These are phyloP conservation scores for Nakaseomyces bracarensis DNA, from an alignment of 1,139 yeast genomes.

Conservation along the genomic window DNA sequence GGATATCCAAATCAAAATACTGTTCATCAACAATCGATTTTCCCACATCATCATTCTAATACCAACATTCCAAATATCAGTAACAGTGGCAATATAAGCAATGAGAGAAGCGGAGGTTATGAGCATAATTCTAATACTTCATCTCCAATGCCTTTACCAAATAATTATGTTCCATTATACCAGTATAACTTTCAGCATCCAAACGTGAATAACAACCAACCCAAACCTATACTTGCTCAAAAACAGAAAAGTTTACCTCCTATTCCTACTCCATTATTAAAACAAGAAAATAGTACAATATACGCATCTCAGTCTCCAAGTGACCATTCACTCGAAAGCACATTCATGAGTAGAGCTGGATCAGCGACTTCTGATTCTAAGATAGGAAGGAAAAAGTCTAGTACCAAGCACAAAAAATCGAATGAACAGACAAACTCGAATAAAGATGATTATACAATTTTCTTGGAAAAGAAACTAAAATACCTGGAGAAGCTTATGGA, in stretches of 20 bases:
- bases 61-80: neutral
- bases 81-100: neutral
- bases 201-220: neutral
- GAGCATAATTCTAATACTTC: neutral
- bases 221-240: neutral
- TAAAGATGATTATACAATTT: conserved; percentile 45
- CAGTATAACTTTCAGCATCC: neutral
- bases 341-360: neutral
- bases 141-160: neutral
- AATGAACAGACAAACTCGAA: neutral
- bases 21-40: neutral
- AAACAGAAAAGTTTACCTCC: neutral
- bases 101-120: neutral
- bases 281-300: neutral
- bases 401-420: neutral
- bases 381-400: neutral
- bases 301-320: neutral
- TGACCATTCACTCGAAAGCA: neutral
- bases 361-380: neutral
- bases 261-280: conserved; percentile 1
- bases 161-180: neutral
- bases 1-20: neutral
- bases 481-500: conserved; percentile 40
- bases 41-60: neutral
- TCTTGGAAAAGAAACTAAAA: conserved; percentile 44